Evolutionary conservation across 2,329 filamentous ascomycete species (phyloP).

Genomic region (Apiospora kogelbergensis): DNA sequence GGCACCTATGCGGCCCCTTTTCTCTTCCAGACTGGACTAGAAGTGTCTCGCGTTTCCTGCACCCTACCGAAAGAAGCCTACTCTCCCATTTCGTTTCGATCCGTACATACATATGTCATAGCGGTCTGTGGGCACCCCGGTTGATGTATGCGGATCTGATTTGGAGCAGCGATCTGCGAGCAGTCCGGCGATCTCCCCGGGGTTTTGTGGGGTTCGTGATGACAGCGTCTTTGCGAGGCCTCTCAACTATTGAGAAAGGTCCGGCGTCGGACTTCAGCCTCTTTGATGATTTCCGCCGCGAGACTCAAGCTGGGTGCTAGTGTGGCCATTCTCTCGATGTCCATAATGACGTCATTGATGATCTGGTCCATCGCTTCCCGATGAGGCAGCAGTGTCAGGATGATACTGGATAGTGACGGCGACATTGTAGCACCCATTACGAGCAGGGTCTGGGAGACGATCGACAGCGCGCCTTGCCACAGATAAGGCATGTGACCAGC

Average conservation of each 20-base stretch:
- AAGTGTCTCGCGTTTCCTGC: neutral
- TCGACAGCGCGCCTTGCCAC: slow-evolving; percentile 81
- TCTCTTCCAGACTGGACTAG: neutral
- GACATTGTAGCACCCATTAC: slow-evolving; percentile 87
- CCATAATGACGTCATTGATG: slow-evolving; percentile 73
- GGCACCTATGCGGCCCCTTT: neutral
- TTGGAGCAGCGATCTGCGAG: neutral
- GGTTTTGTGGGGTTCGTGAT: neutral
- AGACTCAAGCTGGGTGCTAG: slow-evolving; percentile 75
- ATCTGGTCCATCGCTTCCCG: slow-evolving; percentile 69
- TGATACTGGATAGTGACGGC: slow-evolving; percentile 65
- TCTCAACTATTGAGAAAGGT: slow-evolving; percentile 55
- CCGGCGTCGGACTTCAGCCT: slow-evolving; percentile 72
- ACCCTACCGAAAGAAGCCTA: neutral
- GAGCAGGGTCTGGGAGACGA: slow-evolving; percentile 78
- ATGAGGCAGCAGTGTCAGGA: slow-evolving; percentile 56
- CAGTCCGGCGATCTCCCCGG: neutral
- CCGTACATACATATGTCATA: neutral
- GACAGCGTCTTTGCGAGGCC: neutral
- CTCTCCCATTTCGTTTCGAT: neutral
- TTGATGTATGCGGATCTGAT: neutral
- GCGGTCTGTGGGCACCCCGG: neutral
- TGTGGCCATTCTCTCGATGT: slow-evolving; percentile 72
- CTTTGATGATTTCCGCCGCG: slow-evolving; percentile 77
- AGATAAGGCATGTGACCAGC: slow-evolving; percentile 83